These are phyloP conservation scores for Buddleja alternifolia DNA, from an alignment of 257 asterid species.

Conservation along the genomic window DNA sequence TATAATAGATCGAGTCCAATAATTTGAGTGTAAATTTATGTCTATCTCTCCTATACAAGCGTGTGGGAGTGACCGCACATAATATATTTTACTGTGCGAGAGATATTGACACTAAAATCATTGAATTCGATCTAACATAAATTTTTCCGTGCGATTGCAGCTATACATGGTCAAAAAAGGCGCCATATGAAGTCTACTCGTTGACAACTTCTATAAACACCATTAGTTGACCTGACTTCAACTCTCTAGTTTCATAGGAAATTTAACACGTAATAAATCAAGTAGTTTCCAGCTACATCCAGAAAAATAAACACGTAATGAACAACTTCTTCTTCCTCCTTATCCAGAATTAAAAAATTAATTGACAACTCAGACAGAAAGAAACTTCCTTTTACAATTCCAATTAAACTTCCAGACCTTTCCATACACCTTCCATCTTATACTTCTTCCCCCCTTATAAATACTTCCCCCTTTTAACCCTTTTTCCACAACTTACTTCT, in stretches of 20 bases:
- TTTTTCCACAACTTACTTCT: not conserved
- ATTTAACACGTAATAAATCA: not conserved
- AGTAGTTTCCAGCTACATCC: not conserved
- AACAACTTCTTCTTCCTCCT: too few species aligned
- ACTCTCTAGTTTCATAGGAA: not conserved
- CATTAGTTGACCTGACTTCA: not conserved
- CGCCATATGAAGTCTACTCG: too few species aligned
- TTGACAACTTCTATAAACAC: not conserved
- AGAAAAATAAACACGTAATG: not conserved
- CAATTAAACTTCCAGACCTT: slow-evolving; percentile 13
- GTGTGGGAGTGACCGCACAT: too few species aligned
- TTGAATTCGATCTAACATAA: too few species aligned
- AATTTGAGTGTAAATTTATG: too few species aligned
- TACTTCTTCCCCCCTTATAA: slow-evolving; percentile 19
- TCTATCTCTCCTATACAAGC: too few species aligned
- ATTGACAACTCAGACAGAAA: not conserved
- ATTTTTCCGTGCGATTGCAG: too few species aligned
- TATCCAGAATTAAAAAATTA: not conserved
- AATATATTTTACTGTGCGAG: too few species aligned
- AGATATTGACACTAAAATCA: too few species aligned
- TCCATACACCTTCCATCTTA: not conserved
- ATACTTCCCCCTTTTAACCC: not conserved
- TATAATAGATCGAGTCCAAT: too few species aligned
- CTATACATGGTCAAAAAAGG: too few species aligned
- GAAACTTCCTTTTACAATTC: slow-evolving; percentile 3